phyloP scores from a whole-genome alignment of 2,329 filamentous ascomycete species.

The Leptographium radiaticola region DNA sequence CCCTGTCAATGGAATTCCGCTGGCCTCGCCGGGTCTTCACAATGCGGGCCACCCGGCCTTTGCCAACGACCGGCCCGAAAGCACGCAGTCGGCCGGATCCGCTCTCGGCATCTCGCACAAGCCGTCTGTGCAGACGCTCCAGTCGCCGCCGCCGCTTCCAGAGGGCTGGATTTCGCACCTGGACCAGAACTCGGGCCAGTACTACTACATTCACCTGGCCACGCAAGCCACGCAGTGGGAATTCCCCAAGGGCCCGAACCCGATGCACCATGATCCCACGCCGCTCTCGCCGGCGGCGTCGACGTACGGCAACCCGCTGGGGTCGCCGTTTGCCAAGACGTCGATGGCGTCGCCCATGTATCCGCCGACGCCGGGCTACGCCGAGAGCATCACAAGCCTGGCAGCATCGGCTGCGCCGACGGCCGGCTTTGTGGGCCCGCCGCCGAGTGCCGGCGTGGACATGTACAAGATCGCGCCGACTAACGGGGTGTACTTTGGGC shows the following conservation, averaged over 20 bases:
- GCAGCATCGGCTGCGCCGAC: slow-evolving; percentile 62
- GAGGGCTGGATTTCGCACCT: slow-evolving; percentile 98
- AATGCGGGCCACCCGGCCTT: slow-evolving; percentile 74
- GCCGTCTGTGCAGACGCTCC: slow-evolving; percentile 43
- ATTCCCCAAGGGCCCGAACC: slow-evolving; percentile 90
- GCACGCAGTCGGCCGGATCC: slow-evolving; percentile 25
- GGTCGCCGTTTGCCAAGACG: slow-evolving; percentile 56
- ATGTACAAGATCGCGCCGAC: slow-evolving; percentile 89
- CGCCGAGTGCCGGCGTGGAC: slow-evolving; percentile 76
- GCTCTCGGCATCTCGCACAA: slow-evolving; percentile 30
- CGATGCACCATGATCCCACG: slow-evolving; percentile 66
- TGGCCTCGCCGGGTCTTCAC: slow-evolving; percentile 33
- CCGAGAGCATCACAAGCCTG: slow-evolving; percentile 76
- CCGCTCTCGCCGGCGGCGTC: slow-evolving; percentile 74
- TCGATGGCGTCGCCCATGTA: slow-evolving; percentile 71
- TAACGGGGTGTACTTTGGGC: slow-evolving; percentile 96
- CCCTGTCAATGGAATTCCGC: slow-evolving; percentile 14
- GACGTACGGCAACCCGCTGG: slow-evolving; percentile 61
- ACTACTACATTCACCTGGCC: slow-evolving; percentile 95
- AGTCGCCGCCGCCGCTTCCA: slow-evolving; percentile 81
- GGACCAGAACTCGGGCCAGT: slow-evolving; percentile 90
- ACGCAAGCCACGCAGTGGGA: slow-evolving; percentile 98
- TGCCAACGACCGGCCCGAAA: slow-evolving; percentile 61
- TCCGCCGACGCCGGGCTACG: slow-evolving; percentile 70
- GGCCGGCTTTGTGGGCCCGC: slow-evolving; percentile 79